phyloP scores from a whole-genome alignment of 2,329 filamentous ascomycete genomes.

The Fusarium aywerte region DNA sequence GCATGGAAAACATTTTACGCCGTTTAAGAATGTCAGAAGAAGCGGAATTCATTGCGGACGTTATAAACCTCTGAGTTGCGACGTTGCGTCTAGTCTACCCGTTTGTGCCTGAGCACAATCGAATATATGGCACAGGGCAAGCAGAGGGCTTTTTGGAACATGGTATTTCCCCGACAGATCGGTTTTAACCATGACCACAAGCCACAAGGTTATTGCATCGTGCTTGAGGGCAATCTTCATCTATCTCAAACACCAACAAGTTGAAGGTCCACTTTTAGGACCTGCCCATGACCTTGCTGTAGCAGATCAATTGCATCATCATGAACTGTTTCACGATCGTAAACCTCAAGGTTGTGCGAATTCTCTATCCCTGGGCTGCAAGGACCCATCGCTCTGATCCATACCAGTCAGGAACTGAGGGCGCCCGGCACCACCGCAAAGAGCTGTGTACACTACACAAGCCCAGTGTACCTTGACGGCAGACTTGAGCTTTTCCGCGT shows the following conservation, averaged over 20 bases:
- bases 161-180: neutral
- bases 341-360: neutral
- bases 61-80: neutral
- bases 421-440: too few relatives aligned
- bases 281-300: neutral
- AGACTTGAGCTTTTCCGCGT: too few relatives aligned
- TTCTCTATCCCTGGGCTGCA: too few relatives aligned
- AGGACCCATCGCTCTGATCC: too few relatives aligned
- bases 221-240: neutral
- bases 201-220: neutral
- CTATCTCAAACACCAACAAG: neutral
- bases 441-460: too few relatives aligned
- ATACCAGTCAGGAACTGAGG: too few relatives aligned
- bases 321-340: neutral
- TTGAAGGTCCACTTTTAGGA: neutral
- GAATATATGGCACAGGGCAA: neutral
- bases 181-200: neutral
- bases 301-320: slow-evolving; percentile 5
- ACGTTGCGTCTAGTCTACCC: too few relatives aligned
- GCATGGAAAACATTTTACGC: neutral
- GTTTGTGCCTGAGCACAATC: too few relatives aligned
- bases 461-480: too few relatives aligned
- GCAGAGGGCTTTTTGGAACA: neutral
- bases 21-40: neutral
- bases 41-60: too few relatives aligned